A percentile compares a stretch with the other conserved stretches of the same genome.
Evolutionary conservation across 208 protist genomes (phyloP).

Genomic region (Wallacemonas sp.): DNA sequence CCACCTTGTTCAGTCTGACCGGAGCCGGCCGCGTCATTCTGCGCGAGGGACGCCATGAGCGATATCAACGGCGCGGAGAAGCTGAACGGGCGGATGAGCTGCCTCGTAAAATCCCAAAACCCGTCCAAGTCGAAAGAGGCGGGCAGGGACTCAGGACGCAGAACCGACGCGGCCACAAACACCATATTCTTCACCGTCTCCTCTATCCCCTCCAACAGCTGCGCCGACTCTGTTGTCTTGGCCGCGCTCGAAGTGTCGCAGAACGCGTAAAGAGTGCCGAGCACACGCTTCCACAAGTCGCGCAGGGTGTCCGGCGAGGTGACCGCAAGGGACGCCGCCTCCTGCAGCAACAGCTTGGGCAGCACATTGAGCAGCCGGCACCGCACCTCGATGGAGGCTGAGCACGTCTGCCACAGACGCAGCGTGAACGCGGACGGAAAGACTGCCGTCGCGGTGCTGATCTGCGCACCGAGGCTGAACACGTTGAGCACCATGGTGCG

Average conservation of each 20-base stretch:
- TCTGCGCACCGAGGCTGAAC: constrained; percentile 11
- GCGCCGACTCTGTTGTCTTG: constrained; percentile 37
- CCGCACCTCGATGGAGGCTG: constrained; percentile 43
- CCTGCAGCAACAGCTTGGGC: constrained; percentile 72
- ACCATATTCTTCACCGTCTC: constrained; percentile 90
- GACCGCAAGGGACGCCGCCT: constrained; percentile 34
- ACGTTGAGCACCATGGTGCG: constrained; percentile 16
- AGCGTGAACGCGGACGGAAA: not conserved
- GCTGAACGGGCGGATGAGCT: constrained; percentile 10
- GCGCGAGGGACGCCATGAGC: constrained; percentile 3
- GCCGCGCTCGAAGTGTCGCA: constrained; percentile 23
- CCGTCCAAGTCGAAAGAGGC: not conserved
- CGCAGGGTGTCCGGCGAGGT: constrained; percentile 37
- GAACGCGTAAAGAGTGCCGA: constrained; percentile 76
- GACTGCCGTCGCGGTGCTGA: constrained; percentile 18
- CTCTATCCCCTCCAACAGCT: constrained; percentile 78
- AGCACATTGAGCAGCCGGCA: constrained; percentile 72
- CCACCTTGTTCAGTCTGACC: no score
- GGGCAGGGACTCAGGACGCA: not conserved
- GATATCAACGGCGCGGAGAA: constrained; percentile 3
- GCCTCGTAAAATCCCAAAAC: not conserved
- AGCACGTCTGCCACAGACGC: constrained; percentile 1
- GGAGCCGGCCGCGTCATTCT: no score
- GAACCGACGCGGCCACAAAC: constrained; percentile 48
- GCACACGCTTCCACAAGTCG: constrained; percentile 67